A percentile compares a stretch with the other conserved stretches of the same genome.
Conservation (phyloP, 148 eudicot genomes). For the Rhododendron mucronatum region DNA sequence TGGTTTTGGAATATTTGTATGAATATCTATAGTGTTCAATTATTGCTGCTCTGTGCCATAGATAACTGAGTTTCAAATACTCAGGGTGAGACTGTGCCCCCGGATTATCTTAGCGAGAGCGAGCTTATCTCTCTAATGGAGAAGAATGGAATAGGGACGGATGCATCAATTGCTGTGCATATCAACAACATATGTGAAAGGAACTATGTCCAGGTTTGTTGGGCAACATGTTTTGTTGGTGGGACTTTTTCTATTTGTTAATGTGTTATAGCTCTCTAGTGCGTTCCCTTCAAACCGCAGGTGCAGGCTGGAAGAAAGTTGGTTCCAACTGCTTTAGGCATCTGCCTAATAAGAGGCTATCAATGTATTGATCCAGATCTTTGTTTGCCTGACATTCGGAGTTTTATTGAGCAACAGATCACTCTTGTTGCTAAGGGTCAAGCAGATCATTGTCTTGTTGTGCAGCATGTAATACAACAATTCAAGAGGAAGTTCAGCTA, state of each 20-base stretch:
- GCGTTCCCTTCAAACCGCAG: conserved; percentile 34
- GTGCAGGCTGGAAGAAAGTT: conserved; percentile 88
- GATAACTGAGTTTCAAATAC: conserved; percentile 12
- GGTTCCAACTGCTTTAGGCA: conserved; percentile 87
- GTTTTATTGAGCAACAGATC: conserved; percentile 95
- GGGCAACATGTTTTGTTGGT: not conserved
- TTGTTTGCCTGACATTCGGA: conserved; percentile 88
- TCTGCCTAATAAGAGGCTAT: conserved; percentile 88
- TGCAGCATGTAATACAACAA: conserved; percentile 79
- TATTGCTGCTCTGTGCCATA: not conserved
- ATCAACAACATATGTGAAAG: conserved; percentile 96
- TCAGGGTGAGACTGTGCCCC: conserved; percentile 77
- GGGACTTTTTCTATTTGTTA: not conserved
- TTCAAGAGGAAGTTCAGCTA: conserved; percentile 73
- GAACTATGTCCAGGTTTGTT: conserved; percentile 86
- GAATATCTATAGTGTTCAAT: not conserved
- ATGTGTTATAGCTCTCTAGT: not conserved
- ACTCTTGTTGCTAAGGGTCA: conserved; percentile 86
- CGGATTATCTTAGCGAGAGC: conserved; percentile 88
- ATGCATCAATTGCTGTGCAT: conserved; percentile 95
- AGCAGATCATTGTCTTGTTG: conserved; percentile 80
- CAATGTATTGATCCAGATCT: conserved; percentile 95
- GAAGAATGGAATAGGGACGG: conserved; percentile 95
- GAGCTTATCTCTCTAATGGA: conserved; percentile 97
- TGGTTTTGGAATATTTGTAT: not conserved